Evolutionary conservation across 768 basidiomycete species (phyloP).

Genomic region (Suillus cothurnatus): DNA sequence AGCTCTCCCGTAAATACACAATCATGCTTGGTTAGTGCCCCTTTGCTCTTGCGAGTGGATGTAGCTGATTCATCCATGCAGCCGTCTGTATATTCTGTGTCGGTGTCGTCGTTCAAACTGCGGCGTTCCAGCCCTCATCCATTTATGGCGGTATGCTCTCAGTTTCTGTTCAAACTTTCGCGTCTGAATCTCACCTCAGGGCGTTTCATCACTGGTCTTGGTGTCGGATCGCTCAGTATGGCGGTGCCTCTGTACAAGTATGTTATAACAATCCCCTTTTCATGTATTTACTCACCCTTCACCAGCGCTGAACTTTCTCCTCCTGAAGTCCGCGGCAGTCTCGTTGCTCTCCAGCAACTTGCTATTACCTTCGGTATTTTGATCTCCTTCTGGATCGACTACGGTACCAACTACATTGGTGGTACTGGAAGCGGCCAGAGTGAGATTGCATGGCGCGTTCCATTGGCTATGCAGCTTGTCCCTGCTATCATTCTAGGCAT

Average conservation of each 20-base stretch:
- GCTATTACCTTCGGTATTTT: slow-evolving; percentile 83
- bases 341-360: slow-evolving; percentile 81
- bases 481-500: slow-evolving; percentile 71
- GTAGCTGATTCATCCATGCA: slow-evolving; percentile 27
- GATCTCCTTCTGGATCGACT: slow-evolving; percentile 54
- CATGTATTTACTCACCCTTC: slow-evolving; percentile 1
- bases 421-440: slow-evolving; percentile 57
- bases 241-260: slow-evolving; percentile 79
- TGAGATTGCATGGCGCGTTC: slow-evolving; percentile 76
- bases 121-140: slow-evolving; percentile 54
- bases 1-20: slow-evolving; percentile 72
- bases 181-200: slow-evolving; percentile 31
- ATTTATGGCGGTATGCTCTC: slow-evolving; percentile 60
- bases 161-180: not conserved
- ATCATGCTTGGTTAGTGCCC: slow-evolving; percentile 53
- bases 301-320: slow-evolving; percentile 60
- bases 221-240: slow-evolving; percentile 82
- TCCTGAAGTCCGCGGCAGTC: slow-evolving; percentile 78
- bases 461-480: slow-evolving; percentile 71
- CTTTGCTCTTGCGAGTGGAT: no score
- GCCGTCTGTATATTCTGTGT: slow-evolving; percentile 65
- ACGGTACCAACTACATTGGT: slow-evolving; percentile 69
- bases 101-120: slow-evolving; percentile 74
- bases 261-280: not conserved
- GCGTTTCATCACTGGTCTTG: slow-evolving; percentile 78